Conservation (phyloP, 2,329 filamentous ascomycete species). For the Microdochium bolleyi region DNA sequence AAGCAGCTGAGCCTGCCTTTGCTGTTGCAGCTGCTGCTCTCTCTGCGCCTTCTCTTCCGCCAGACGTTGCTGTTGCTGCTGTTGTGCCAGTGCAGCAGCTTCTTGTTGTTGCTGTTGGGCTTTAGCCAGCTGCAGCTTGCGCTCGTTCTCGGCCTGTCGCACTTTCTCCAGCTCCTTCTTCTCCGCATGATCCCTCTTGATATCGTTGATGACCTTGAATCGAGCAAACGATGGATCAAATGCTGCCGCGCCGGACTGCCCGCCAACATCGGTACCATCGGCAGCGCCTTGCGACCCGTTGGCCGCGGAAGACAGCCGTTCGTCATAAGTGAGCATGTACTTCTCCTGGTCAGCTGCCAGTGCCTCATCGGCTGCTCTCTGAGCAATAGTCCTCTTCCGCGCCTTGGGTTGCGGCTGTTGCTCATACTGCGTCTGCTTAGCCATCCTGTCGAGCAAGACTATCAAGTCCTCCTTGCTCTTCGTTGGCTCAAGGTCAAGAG, state of each 20-base stretch:
- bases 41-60: conserved; percentile 24
- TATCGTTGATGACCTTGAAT: conserved; percentile 85
- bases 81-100: background rate
- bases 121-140: conserved; percentile 26
- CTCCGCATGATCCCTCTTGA: conserved; percentile 70
- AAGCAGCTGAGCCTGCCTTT: conserved; percentile 33
- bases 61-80: background rate
- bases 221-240: conserved; percentile 84
- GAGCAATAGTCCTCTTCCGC: conserved; percentile 86
- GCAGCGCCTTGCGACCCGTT: conserved; percentile 48
- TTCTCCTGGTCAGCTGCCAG: conserved; percentile 81
- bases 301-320: conserved; percentile 59
- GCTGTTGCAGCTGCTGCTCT: conserved; percentile 37
- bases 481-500: conserved; percentile 71
- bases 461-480: conserved; percentile 62
- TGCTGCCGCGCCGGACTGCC: conserved; percentile 59
- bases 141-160: conserved; percentile 53
- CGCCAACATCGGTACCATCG: conserved; percentile 62
- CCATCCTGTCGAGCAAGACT: conserved; percentile 60
- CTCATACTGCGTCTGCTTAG: conserved; percentile 70
- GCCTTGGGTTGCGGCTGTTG: conserved; percentile 77
- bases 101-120: background rate
- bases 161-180: conserved; percentile 70
- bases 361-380: conserved; percentile 92
- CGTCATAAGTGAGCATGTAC: conserved; percentile 89